A percentile compares a stretch with the other conserved stretches of the same genome.
Conservation (phyloP, 495 filamentous ascomycete genomes). For the Penicillium nucicola region DNA sequence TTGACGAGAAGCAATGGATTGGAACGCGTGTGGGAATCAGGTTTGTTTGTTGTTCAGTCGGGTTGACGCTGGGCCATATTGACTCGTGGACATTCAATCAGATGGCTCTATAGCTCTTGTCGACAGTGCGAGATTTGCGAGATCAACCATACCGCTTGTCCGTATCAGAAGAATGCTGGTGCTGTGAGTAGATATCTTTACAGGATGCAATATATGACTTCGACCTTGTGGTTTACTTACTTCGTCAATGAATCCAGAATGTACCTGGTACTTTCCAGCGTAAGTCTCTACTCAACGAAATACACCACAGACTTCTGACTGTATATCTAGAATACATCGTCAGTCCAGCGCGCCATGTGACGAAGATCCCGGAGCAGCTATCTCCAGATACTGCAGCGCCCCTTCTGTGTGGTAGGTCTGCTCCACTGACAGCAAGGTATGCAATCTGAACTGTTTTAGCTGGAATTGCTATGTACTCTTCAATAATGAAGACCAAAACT, state of each 20-base stretch:
- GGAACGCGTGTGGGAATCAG: conserved; percentile 37
- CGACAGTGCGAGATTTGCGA: conserved; percentile 44
- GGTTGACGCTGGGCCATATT: background rate
- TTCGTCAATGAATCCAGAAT: conserved; percentile 23
- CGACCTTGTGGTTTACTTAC: background rate
- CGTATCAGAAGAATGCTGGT: conserved; percentile 42
- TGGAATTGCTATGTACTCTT: conserved; percentile 48
- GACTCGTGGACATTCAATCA: conserved; percentile 4
- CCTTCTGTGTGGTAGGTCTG: conserved; percentile 36
- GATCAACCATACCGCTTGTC: conserved; percentile 43
- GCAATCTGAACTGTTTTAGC: conserved; percentile 18
- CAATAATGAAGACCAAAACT: conserved; percentile 41
- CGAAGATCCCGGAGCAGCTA: conserved; percentile 33
- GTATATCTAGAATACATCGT: conserved; percentile 34
- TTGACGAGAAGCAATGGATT: conserved; percentile 32
- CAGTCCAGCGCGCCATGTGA: conserved; percentile 39
- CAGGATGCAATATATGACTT: background rate
- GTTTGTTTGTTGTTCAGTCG: conserved; percentile 17
- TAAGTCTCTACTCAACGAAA: conserved; percentile 8
- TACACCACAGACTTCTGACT: background rate
- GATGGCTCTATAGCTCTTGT: conserved; percentile 46
- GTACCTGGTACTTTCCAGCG: conserved; percentile 46
- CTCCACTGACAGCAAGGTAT: background rate
- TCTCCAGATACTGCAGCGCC: conserved; percentile 35
- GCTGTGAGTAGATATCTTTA: conserved; percentile 21